phyloP scores from a whole-genome alignment of 2,329 filamentous ascomycete genomes.

The Neonectria sp. region DNA sequence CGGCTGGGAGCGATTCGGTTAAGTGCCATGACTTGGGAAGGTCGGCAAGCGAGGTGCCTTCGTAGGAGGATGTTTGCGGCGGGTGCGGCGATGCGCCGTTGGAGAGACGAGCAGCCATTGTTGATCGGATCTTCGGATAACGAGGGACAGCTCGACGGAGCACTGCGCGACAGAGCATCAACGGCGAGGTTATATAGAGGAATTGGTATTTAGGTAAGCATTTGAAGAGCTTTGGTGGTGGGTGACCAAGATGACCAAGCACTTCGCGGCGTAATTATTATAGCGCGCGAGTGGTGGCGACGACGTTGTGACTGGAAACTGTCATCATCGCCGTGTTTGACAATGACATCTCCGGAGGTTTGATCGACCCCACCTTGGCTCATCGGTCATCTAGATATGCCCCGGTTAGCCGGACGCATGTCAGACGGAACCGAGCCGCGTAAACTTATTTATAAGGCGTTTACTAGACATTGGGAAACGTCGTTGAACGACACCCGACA shows the following conservation, averaged over 20 bases:
- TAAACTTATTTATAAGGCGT: not conserved
- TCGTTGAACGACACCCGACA: not conserved
- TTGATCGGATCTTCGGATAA: conserved; percentile 42
- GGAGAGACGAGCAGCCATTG: conserved; percentile 54
- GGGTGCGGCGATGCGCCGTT: conserved; percentile 43
- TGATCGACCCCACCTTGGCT: conserved; percentile 29
- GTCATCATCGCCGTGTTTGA: conserved; percentile 37
- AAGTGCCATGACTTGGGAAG: conserved; percentile 77
- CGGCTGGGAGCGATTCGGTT: conserved; percentile 79
- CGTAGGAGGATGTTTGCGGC: conserved; percentile 25
- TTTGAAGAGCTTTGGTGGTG: conserved; percentile 29
- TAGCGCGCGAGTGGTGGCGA: conserved; percentile 15
- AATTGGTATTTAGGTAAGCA: conserved; percentile 26
- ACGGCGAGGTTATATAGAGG: conserved; percentile 36
- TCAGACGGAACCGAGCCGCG: conserved; percentile 35
- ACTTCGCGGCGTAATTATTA: conserved; percentile 17
- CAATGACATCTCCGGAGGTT: conserved; percentile 41
- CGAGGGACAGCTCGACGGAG: conserved; percentile 50
- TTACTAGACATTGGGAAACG: not conserved
- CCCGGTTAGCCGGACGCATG: conserved; percentile 33
- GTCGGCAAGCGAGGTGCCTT: conserved; percentile 63
- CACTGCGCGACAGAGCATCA: conserved; percentile 55
- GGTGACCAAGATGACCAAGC: conserved; percentile 21
- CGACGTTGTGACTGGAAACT: conserved; percentile 16
- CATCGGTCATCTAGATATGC: not conserved